Evolutionary conservation across 2,329 filamentous ascomycete genomes (phyloP).

Genomic region (Albifimbria verrucaria): DNA sequence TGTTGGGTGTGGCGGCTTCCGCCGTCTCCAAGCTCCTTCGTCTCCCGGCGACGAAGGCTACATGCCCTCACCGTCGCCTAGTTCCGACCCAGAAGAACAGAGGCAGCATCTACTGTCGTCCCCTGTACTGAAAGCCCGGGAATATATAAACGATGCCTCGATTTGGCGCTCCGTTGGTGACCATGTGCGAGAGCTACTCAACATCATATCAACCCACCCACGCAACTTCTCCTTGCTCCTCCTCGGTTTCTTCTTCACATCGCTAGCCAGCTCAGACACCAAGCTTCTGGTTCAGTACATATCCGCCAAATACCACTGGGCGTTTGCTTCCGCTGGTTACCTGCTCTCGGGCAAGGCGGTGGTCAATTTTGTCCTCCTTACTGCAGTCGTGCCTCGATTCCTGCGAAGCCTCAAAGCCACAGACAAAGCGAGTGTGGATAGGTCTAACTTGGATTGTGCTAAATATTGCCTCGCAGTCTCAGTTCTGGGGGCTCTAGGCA

Average conservation of each 20-base stretch:
- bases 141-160: slow-evolving; percentile 8
- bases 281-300: slow-evolving; percentile 49
- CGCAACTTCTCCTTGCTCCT: slow-evolving; percentile 41
- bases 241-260: slow-evolving; percentile 42
- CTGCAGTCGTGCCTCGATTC: slow-evolving; percentile 36
- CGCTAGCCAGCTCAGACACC: slow-evolving; percentile 48
- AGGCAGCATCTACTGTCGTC: slow-evolving; percentile 35
- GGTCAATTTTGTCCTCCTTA: slow-evolving; percentile 43
- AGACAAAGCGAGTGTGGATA: slow-evolving; percentile 7
- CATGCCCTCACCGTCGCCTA: no score
- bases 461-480: slow-evolving; percentile 17
- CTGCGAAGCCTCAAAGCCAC: slow-evolving; percentile 18
- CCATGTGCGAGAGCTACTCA: slow-evolving; percentile 23
- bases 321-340: slow-evolving; percentile 44
- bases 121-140: slow-evolving; percentile 33
- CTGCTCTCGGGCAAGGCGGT: slow-evolving; percentile 45
- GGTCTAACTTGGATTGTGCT: slow-evolving; percentile 13
- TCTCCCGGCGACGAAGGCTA: background rate
- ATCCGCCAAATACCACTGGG: slow-evolving; percentile 45
- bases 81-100: slow-evolving; percentile 26
- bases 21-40: slow-evolving; percentile 11
- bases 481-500: slow-evolving; percentile 37
- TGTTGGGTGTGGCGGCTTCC: slow-evolving; percentile 13
- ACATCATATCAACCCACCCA: slow-evolving; percentile 32
- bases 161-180: slow-evolving; percentile 13